Evolutionary conservation across 2,329 filamentous ascomycete species (phyloP).

Genomic region (Xylariales sp.): DNA sequence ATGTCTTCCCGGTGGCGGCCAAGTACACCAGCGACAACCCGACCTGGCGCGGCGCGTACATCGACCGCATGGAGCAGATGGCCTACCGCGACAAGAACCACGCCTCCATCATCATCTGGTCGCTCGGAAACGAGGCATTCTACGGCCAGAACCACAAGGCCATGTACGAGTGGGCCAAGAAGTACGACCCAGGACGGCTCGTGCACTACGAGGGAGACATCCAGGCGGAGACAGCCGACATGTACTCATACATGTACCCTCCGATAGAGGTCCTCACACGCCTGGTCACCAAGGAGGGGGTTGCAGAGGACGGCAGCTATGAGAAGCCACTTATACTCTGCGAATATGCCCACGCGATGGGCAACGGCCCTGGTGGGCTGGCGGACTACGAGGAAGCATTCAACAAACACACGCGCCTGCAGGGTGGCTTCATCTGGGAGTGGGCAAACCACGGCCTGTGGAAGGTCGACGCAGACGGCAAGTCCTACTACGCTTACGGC

Average conservation of each 20-base stretch:
- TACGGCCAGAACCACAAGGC: constrained; percentile 64
- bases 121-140: constrained; percentile 69
- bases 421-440: constrained; percentile 66
- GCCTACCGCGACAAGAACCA: constrained; percentile 69
- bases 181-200: constrained; percentile 51
- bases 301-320: constrained; percentile 35
- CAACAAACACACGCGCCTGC: constrained; percentile 53
- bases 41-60: constrained; percentile 57
- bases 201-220: constrained; percentile 66
- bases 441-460: constrained; percentile 60
- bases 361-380: constrained; percentile 67
- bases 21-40: constrained; percentile 58
- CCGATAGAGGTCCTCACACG: constrained; percentile 45
- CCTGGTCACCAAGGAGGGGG: constrained; percentile 38
- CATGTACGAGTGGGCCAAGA: constrained; percentile 61
- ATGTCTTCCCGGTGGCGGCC: constrained; percentile 50
- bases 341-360: constrained; percentile 64
- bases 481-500: constrained; percentile 53
- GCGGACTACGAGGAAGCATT: constrained; percentile 66
- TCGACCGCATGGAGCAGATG: constrained; percentile 62
- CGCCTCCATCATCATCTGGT: constrained; percentile 68
- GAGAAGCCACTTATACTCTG: constrained; percentile 57
- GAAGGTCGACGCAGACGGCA: too few relatives aligned
- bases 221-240: constrained; percentile 55
- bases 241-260: constrained; percentile 67